Conservation (phyloP, 177 flowering plant genomes). For the Tripterygium wilfordii region DNA sequence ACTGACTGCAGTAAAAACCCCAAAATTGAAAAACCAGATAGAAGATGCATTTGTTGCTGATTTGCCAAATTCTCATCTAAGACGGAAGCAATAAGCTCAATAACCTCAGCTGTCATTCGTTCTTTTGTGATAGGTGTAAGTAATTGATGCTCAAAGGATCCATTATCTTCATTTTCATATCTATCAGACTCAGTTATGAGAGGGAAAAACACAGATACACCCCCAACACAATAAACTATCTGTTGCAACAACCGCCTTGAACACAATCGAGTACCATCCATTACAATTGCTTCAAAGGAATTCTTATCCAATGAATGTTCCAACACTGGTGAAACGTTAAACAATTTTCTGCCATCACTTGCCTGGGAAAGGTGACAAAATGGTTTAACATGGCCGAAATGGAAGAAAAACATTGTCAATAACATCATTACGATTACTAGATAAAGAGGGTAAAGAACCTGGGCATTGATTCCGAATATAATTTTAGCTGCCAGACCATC, state of each 20-base stretch:
- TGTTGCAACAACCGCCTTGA: constrained; percentile 88
- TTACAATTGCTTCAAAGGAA: constrained; percentile 60
- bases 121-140: constrained; percentile 57
- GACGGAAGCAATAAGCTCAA: constrained; percentile 86
- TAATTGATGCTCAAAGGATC: constrained; percentile 27
- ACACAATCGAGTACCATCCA: constrained; percentile 83
- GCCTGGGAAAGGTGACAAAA: constrained; percentile 56
- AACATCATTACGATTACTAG: background rate
- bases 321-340: constrained; percentile 65
- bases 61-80: constrained; percentile 88
- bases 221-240: constrained; percentile 97
- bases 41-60: constrained; percentile 96
- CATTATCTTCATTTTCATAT: constrained; percentile 47
- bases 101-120: constrained; percentile 71
- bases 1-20: constrained; percentile 88
- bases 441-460: constrained; percentile 49
- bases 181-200: constrained; percentile 66
- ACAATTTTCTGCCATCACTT: constrained; percentile 63
- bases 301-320: constrained; percentile 58
- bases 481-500: constrained; percentile 92
- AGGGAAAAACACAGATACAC: constrained; percentile 95
- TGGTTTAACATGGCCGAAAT: constrained; percentile 3
- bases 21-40: constrained; percentile 84
- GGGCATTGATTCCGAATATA: constrained; percentile 89
- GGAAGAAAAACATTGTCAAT: background rate